Conservation (phyloP, 805 yeast genomes). For the Yueomyces sp. region DNA sequence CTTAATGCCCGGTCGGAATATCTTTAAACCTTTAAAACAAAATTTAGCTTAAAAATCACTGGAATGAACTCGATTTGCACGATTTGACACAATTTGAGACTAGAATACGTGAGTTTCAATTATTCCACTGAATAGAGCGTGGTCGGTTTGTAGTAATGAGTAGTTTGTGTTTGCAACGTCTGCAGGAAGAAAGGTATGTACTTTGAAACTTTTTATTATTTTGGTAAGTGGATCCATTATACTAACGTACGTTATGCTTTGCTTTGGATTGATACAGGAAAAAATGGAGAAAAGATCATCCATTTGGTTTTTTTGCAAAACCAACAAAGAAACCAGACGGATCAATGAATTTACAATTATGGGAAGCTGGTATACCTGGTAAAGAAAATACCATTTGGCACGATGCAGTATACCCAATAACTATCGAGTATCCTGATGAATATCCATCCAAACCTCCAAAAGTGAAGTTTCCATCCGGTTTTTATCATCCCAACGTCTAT, state of each 20-base stretch:
- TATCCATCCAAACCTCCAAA: slow-evolving; percentile 97
- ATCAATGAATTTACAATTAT: slow-evolving; percentile 63
- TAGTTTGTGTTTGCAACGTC: slow-evolving; percentile 61
- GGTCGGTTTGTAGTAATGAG: slow-evolving; percentile 19
- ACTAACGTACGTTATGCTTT: not conserved
- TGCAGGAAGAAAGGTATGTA: slow-evolving; percentile 71
- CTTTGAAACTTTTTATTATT: not conserved
- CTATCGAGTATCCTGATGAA: slow-evolving; percentile 74
- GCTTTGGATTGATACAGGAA: slow-evolving; percentile 35
- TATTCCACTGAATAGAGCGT: too few species aligned
- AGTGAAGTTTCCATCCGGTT: slow-evolving; percentile 75
- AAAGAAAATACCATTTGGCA: slow-evolving; percentile 78
- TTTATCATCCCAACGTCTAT: slow-evolving; percentile 94
- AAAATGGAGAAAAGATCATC: slow-evolving; percentile 97
- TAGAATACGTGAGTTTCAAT: too few species aligned
- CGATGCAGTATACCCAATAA: slow-evolving; percentile 77
- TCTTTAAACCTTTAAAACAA: too few species aligned
- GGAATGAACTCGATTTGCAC: too few species aligned
- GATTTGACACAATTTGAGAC: too few species aligned
- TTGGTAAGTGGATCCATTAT: not conserved
- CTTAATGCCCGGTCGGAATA: too few species aligned
- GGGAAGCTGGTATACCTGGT: slow-evolving; percentile 97
- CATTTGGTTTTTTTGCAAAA: slow-evolving; percentile 92
- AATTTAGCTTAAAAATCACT: too few species aligned
- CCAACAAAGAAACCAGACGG: slow-evolving; percentile 78